Evolutionary conservation across 208 protist species (phyloP), one percentile per base, ranked within the genome.

Genomic region (Herpetomonas samuelpessoai): DNA sequence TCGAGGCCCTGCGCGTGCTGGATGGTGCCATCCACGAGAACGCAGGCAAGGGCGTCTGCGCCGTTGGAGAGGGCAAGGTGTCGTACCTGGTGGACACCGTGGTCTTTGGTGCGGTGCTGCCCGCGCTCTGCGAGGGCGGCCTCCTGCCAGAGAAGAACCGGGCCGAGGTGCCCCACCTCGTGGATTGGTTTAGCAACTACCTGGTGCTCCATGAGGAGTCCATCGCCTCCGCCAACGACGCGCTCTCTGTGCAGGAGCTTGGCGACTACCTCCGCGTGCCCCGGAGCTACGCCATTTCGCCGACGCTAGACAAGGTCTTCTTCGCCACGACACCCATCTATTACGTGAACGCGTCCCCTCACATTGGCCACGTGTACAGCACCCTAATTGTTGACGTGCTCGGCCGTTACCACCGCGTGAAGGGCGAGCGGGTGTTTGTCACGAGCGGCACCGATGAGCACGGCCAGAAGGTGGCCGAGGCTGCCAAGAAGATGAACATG

Each of bases 391-490:
- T 77, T 45, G 92, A 97, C 72, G 81, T 90, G 7, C 81, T 95
- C 63, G 87, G 81, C 14, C 83, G 92, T 41, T 97, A 95, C 65
- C 86, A 96, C 67, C 81, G 76, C 18, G 68, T 94, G 24, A 84
- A 90, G 28, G 95, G 95, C 4, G 78, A 92, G 61, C 45, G 83
- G 19, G 88, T 97, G 14, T 92, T 97, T 52, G 96, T 98, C 27
- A 79, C 94, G 63, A 99, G 98, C 6, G 98, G 98, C 35, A 99
- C 97, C 1, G 99, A 99, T 73, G 99, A 99, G 77, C 99, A 99
- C 76, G 99, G 99, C 16, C 86, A 93, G 52, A 99, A 99, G 83
- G 85, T 99, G 18, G 83, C 82, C 7, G 88, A 98, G 80, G 86
- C 94, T 4, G 97, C 97, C 1, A 54, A 70, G 29, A 69, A 81